These are phyloP conservation scores for Stagonosporopsis vannaccii DNA, from an alignment of 2,329 filamentous ascomycete genomes.

Conservation along the genomic window DNA sequence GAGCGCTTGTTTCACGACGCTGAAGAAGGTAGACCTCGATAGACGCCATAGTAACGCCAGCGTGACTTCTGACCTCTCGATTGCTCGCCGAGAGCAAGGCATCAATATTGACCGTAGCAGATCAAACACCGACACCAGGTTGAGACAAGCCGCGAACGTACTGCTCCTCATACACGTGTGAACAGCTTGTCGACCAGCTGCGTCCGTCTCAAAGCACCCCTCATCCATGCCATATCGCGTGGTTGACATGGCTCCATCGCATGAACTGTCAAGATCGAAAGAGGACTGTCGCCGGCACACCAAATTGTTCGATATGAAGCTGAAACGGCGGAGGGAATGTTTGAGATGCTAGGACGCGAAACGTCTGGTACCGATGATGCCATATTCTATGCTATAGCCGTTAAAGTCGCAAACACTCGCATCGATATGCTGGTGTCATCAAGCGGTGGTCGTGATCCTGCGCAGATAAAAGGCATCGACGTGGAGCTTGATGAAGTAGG, in stretches of 20 bases:
- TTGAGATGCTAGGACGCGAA: conserved; percentile 7
- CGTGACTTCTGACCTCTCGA: neutral
- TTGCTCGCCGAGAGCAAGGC: neutral
- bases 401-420: neutral
- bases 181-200: conserved; percentile 10
- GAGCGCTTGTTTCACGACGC: conserved; percentile 16
- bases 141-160: conserved; percentile 13
- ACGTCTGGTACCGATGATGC: conserved; percentile 12
- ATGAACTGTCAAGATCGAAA: conserved; percentile 18
- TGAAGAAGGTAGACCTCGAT: neutral
- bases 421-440: conserved; percentile 13
- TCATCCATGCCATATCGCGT: conserved; percentile 15
- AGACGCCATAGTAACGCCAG: neutral
- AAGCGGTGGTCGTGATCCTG: conserved; percentile 2
- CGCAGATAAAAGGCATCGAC: neutral
- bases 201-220: conserved; percentile 8
- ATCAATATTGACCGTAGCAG: conserved; percentile 2
- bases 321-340: conserved; percentile 16
- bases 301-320: conserved; percentile 13
- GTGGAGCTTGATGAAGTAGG: neutral
- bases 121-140: neutral
- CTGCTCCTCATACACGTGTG: conserved; percentile 14
- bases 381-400: conserved; percentile 12
- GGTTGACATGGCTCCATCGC: conserved; percentile 16
- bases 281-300: conserved; percentile 5